Conservation (phyloP, 208 protist genomes). For the Leishmania aethiopica region DNA sequence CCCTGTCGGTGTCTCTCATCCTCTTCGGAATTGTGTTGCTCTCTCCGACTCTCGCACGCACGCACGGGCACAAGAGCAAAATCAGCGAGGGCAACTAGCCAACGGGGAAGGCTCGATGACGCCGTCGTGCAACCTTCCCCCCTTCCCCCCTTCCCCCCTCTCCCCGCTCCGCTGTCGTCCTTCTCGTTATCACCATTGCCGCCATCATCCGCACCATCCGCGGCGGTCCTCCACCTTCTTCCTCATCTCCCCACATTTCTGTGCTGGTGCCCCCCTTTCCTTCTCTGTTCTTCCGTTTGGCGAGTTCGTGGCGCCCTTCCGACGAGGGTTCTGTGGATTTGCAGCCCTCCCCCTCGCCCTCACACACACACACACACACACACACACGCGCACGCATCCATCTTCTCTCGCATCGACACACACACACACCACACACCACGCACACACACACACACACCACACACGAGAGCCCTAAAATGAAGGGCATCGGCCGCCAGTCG, state of each 20-base stretch:
- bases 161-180: neutral
- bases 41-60: neutral
- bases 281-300: too few species aligned
- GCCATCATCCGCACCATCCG: neutral
- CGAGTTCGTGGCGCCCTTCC: neutral
- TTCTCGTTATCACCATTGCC: neutral
- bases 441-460: neutral
- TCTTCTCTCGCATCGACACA: neutral
- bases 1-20: neutral
- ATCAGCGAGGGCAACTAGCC: neutral
- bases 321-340: neutral
- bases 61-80: neutral
- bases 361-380: too few species aligned
- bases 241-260: neutral
- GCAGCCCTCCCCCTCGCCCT: neutral
- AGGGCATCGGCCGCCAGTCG: constrained; percentile 69
- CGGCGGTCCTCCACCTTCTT: neutral
- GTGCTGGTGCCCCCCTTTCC: neutral
- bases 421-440: neutral
- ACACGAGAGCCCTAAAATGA: constrained; percentile 8
- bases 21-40: neutral
- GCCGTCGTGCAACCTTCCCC: neutral
- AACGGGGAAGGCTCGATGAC: neutral
- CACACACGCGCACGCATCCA: neutral
- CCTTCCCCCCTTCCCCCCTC: neutral